Conservation (phyloP, 2,329 filamentous ascomycete genomes). For the Clarireedia hainanense region DNA sequence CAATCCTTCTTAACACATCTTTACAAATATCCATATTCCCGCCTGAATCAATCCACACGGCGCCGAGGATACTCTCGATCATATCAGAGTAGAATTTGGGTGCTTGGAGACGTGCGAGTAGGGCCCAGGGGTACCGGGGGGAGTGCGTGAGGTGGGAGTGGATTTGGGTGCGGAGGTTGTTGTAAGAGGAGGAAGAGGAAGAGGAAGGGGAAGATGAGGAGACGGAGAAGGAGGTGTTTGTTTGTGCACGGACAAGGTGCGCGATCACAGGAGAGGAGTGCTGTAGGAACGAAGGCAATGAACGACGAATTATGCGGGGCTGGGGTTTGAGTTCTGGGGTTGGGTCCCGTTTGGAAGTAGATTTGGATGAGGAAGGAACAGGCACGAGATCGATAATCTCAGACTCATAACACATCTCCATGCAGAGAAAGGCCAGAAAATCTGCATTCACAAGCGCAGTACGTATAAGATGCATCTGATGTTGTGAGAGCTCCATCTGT, state of each 20-base stretch:
- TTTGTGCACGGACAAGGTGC: constrained; percentile 31
- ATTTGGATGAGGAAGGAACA: neutral
- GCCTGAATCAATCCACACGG: constrained; percentile 69
- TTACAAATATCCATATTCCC: constrained; percentile 54
- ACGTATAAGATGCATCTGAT: constrained; percentile 68
- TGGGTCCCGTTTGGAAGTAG: neutral
- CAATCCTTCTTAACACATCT: constrained; percentile 52
- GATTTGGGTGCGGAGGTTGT: constrained; percentile 41
- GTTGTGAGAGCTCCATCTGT: constrained; percentile 39
- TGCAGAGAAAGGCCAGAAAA: constrained; percentile 68
- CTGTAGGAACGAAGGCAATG: constrained; percentile 64
- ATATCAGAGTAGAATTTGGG: constrained; percentile 80
- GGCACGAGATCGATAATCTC: constrained; percentile 21
- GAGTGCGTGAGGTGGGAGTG: constrained; percentile 40
- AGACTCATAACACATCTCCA: constrained; percentile 43
- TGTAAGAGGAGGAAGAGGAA: constrained; percentile 12
- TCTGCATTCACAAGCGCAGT: constrained; percentile 72
- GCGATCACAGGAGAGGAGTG: constrained; percentile 43
- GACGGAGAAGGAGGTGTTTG: constrained; percentile 2
- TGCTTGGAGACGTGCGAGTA: constrained; percentile 55
- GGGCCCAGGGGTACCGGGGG: constrained; percentile 65
- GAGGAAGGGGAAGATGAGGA: neutral
- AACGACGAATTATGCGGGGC: constrained; percentile 7
- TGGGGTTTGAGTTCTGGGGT: neutral
- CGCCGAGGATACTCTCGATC: constrained; percentile 72